Conservation (phyloP, 2,329 filamentous ascomycete species). For the Tolypocladium inflatum region DNA sequence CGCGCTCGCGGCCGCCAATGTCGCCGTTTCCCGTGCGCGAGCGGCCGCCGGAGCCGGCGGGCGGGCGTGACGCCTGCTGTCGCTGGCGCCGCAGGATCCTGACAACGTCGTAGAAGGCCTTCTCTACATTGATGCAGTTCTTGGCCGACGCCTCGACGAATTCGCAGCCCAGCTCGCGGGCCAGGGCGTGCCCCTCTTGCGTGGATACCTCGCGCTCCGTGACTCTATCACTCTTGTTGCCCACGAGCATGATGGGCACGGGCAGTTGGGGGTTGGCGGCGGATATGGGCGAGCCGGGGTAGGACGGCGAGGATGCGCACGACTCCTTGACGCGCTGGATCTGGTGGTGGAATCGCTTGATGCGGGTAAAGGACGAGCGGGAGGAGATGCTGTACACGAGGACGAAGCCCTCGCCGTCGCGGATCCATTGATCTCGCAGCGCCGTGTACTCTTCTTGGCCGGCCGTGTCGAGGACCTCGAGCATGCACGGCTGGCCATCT, state of each 20-base stretch:
- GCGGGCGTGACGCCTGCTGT: slow-evolving; percentile 40
- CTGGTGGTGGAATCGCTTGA: slow-evolving; percentile 92
- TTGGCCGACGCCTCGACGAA: slow-evolving; percentile 96
- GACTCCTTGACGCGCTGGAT: slow-evolving; percentile 97
- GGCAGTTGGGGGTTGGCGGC: slow-evolving; percentile 50
- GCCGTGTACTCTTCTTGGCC: slow-evolving; percentile 98
- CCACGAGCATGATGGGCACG: slow-evolving; percentile 94
- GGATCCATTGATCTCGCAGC: slow-evolving; percentile 94
- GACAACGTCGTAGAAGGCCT: slow-evolving; percentile 97
- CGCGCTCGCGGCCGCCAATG: slow-evolving; percentile 20
- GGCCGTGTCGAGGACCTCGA: slow-evolving; percentile 93
- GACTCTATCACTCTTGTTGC: slow-evolving; percentile 95
- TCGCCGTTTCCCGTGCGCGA: slow-evolving; percentile 29
- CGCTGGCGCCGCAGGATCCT: slow-evolving; percentile 79
- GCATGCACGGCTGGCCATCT: slow-evolving; percentile 91
- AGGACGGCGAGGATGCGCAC: slow-evolving; percentile 64
- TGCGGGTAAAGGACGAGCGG: slow-evolving; percentile 86
- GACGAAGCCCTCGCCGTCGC: slow-evolving; percentile 94
- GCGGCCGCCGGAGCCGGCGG: slow-evolving; percentile 22
- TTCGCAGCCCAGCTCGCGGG: slow-evolving; percentile 86
- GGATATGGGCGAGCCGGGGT: slow-evolving; percentile 64
- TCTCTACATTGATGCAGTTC: slow-evolving; percentile 97
- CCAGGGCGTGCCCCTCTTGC: slow-evolving; percentile 86
- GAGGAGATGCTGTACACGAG: slow-evolving; percentile 98
- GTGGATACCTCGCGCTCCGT: slow-evolving; percentile 95